Evolutionary conservation across 768 basidiomycete genomes (phyloP), one percentile per base, ranked within the genome.

Genomic region (Xerocomellus amylosporus): DNA sequence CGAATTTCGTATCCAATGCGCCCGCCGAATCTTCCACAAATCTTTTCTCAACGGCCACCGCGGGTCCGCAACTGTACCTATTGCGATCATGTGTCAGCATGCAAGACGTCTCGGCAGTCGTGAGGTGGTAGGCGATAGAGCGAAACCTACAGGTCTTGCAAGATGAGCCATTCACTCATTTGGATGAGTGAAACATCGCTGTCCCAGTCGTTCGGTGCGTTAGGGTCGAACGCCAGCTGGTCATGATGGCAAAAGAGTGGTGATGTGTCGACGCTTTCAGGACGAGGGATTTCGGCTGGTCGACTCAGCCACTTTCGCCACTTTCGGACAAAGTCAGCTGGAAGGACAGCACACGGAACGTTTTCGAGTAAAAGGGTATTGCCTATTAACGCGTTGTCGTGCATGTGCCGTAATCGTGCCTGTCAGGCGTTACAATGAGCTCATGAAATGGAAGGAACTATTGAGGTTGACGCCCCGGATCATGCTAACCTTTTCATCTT

Each of bases 271-370:
- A 92, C 65, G 6, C 48, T 53, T n/a, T 78, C 77, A 0, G 91
- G 90, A 30, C 89, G 81, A 30, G 73, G 58, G 46, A 73, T 64
- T 54, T 81, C 80, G 8, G 75, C 70, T 15, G 87, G 87, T 49
- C 77, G 78, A 49, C 73, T 72, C 8, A 85, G 64, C 92, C 92
- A 93, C 52, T 77, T 75, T 51, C 76, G 76, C 92, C 92, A 94
- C 37, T 73, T 62, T 24, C 78, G 82, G 46, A 86, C 70, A 64
- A 92, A 94, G 2, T 73, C 74, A 30, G 79, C 71, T 8, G 86
- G 79, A 38, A 89, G 69, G 38, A 89, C 72, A 12, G 84, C 84
- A 60, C 79, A 85, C 9, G 78, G 72, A 34, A 77, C 72, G 44
- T 79, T 74, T 42, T 81, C 78, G 14, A 80, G 73, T 19, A 78